phyloP scores from a whole-genome alignment of 2,329 filamentous ascomycete species.

The Raffaelea deltoideospora region DNA sequence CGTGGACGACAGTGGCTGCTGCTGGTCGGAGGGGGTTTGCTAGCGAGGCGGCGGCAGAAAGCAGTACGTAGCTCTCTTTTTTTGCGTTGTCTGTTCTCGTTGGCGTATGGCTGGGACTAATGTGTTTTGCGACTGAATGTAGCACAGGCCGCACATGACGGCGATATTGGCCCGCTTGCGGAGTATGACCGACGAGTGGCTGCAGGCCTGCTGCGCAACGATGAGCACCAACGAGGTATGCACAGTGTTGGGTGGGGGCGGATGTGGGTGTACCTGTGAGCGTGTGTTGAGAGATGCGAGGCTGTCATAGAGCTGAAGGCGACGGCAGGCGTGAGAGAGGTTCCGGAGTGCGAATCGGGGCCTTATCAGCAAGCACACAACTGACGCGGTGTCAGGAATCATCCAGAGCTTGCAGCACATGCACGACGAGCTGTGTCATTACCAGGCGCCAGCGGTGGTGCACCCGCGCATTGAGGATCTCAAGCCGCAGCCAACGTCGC shows the following conservation, averaged over 20 bases:
- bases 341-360: too few species aligned
- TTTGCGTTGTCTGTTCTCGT: too few species aligned
- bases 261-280: constrained; percentile 8
- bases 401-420: constrained; percentile 81
- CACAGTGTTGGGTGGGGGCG: not conserved
- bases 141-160: constrained; percentile 11
- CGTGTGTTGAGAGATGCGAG: not conserved
- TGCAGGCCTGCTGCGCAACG: constrained; percentile 60
- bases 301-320: not conserved
- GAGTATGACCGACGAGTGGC: constrained; percentile 80
- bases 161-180: constrained; percentile 54
- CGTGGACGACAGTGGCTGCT: too few species aligned
- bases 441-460: constrained; percentile 57
- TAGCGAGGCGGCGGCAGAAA: too few species aligned
- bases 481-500: constrained; percentile 29
- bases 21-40: too few species aligned
- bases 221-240: constrained; percentile 76
- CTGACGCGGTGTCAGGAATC: constrained; percentile 44
- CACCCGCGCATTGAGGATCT: constrained; percentile 64
- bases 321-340: not conserved
- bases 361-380: too few species aligned
- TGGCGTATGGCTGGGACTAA: too few species aligned
- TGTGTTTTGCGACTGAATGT: too few species aligned
- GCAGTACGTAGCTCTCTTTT: too few species aligned
- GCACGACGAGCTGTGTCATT: constrained; percentile 64